Evolutionary conservation across 768 basidiomycete genomes (phyloP).

Genomic region (Scleroderma citrinum): DNA sequence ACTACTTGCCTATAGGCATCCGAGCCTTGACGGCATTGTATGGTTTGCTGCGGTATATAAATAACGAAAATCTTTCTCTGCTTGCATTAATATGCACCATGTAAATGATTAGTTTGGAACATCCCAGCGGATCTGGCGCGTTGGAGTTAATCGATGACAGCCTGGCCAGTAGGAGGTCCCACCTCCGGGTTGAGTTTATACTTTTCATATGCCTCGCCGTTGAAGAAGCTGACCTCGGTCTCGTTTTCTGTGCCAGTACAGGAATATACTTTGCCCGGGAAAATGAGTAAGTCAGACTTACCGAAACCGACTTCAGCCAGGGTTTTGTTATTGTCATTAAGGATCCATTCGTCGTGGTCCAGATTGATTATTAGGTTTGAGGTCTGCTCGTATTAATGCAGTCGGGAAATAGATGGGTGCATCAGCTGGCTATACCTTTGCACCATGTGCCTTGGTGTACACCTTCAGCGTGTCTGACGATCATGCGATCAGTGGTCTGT

Average conservation of each 20-base stretch:
- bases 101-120: conserved; percentile 4
- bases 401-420: too few relatives aligned
- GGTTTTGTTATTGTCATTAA: conserved; percentile 56
- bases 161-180: too few relatives aligned
- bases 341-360: conserved; percentile 91
- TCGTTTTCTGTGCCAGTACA: conserved; percentile 74
- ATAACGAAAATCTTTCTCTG: too few relatives aligned
- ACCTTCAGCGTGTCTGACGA: conserved; percentile 83
- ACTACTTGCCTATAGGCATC: too few relatives aligned
- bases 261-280: too few relatives aligned
- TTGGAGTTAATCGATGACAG: too few relatives aligned
- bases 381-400: conserved; percentile 46
- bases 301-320: conserved; percentile 76
- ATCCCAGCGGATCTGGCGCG: too few relatives aligned
- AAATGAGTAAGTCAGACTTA: conserved; percentile 26
- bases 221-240: conserved; percentile 92
- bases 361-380: conserved; percentile 98
- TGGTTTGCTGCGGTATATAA: too few relatives aligned
- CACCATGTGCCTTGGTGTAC: conserved; percentile 91
- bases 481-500: conserved; percentile 2
- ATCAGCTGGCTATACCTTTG: conserved; percentile 55
- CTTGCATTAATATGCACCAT: conserved; percentile 23
- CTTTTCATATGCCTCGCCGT: conserved; percentile 62
- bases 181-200: conserved; percentile 87
- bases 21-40: too few relatives aligned